A percentile compares a stretch with the other conserved stretches of the same genome.
These are phyloP conservation scores for Quercus aquifolioides DNA, from an alignment of 306 rosid species.

Conservation along the genomic window DNA sequence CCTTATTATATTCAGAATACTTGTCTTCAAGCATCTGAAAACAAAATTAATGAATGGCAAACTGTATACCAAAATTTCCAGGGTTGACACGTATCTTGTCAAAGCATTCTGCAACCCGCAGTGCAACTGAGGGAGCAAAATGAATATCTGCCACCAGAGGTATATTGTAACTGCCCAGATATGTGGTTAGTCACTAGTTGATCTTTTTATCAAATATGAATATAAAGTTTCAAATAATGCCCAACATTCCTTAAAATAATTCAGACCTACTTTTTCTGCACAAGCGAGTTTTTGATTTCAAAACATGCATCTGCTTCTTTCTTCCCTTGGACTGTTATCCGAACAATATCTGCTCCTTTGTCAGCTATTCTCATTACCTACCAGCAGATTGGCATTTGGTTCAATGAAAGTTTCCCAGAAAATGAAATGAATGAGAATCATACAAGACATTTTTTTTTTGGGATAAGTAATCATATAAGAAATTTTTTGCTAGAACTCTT, in stretches of 20 bases:
- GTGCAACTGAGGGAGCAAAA: conserved; percentile 82
- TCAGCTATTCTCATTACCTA: conserved; percentile 97
- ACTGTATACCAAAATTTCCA: conserved; percentile 75
- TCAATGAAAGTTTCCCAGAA: conserved; percentile 2
- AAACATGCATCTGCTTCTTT: conserved; percentile 97
- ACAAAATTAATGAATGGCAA: neutral
- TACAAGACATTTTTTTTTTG: neutral
- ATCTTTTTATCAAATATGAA: conserved; percentile 3
- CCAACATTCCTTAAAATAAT: conserved; percentile 3
- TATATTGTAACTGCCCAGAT: conserved; percentile 64
- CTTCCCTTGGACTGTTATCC: conserved; percentile 97
- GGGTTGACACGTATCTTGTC: conserved; percentile 95
- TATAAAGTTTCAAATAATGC: conserved; percentile 11
- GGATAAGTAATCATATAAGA: neutral
- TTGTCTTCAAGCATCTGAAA: neutral
- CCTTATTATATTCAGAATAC: conserved; percentile 26
- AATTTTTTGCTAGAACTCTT: neutral
- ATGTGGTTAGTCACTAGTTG: conserved; percentile 12
- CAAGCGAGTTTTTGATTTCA: conserved; percentile 86
- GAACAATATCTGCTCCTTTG: conserved; percentile 87
- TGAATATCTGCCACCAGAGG: conserved; percentile 91
- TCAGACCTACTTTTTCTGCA: conserved; percentile 80
- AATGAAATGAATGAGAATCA: neutral
- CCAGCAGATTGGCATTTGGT: conserved; percentile 19
- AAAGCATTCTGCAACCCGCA: conserved; percentile 90